Evolutionary conservation across 192 early-diverging fungal genomes (phyloP).

Genomic region (Mortierella antarctica): DNA sequence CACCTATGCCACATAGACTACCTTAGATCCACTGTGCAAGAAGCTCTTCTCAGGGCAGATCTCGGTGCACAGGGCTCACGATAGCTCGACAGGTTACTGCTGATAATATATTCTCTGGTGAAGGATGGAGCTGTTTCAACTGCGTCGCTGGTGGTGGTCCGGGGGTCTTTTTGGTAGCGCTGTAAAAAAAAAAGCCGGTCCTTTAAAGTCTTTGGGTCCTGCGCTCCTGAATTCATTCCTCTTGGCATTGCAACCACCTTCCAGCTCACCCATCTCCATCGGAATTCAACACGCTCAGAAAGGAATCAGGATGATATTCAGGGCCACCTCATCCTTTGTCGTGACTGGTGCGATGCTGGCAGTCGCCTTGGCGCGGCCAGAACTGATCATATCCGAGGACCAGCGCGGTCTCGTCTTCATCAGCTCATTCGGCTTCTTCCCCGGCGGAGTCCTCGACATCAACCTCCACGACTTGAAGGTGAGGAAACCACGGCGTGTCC

Average conservation of each 20-base stretch:
- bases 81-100: too few relatives aligned
- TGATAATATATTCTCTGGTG: too few relatives aligned
- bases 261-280: not conserved
- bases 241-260: not conserved
- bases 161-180: too few relatives aligned
- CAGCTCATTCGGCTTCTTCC: slow-evolving; percentile 61
- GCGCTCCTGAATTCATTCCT: not conserved
- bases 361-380: slow-evolving; percentile 37
- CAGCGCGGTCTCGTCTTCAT: slow-evolving; percentile 46
- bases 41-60: too few relatives aligned
- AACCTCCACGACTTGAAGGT: slow-evolving; percentile 52
- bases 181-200: too few relatives aligned
- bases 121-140: too few relatives aligned
- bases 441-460: slow-evolving; percentile 55
- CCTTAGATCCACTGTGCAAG: too few relatives aligned
- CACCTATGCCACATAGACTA: too few relatives aligned
- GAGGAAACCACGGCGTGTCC: not conserved
- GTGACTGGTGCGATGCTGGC: slow-evolving; percentile 8
- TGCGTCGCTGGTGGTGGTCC: too few relatives aligned
- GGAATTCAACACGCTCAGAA: not conserved
- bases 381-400: slow-evolving; percentile 50
- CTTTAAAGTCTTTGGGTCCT: too few relatives aligned
- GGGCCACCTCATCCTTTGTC: slow-evolving; percentile 17
- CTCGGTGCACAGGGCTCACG: too few relatives aligned
- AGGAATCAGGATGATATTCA: slow-evolving; percentile 34